These are phyloP conservation scores for Mallotus repandus DNA, from an alignment of 441 rosid genomes.

Conservation along the genomic window DNA sequence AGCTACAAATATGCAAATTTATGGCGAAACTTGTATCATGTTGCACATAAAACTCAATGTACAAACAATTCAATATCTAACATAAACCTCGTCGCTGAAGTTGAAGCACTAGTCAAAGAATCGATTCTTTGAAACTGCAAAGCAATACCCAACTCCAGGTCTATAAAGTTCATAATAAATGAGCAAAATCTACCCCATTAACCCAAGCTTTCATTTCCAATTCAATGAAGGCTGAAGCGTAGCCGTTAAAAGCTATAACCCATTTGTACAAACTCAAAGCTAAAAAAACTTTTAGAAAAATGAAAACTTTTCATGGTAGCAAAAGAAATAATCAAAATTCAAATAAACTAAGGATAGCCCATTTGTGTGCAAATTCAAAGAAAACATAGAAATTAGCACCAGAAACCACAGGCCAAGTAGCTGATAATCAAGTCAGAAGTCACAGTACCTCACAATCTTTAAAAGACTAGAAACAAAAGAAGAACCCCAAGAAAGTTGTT, in stretches of 20 bases:
- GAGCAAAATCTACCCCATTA: neutral
- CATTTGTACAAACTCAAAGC: neutral
- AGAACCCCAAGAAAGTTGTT: neutral
- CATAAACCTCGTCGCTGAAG: slow-evolving; percentile 3
- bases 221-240: neutral
- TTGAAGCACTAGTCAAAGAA: neutral
- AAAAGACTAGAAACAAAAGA: neutral
- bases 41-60: neutral
- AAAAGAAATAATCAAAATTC: neutral
- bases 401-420: neutral
- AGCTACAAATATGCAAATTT: slow-evolving; percentile 4
- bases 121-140: neutral
- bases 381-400: slow-evolving; percentile 1
- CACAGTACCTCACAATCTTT: neutral
- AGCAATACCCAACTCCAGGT: neutral
- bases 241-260: neutral
- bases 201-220: neutral
- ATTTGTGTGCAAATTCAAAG: neutral
- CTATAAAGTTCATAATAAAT: neutral
- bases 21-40: neutral
- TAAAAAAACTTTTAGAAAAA: neutral
- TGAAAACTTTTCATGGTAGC: neutral
- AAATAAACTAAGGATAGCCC: neutral
- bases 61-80: neutral
- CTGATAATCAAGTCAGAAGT: neutral